phyloP scores from a whole-genome alignment of 2,329 filamentous ascomycete genomes.

The Simplicillium sp. region DNA sequence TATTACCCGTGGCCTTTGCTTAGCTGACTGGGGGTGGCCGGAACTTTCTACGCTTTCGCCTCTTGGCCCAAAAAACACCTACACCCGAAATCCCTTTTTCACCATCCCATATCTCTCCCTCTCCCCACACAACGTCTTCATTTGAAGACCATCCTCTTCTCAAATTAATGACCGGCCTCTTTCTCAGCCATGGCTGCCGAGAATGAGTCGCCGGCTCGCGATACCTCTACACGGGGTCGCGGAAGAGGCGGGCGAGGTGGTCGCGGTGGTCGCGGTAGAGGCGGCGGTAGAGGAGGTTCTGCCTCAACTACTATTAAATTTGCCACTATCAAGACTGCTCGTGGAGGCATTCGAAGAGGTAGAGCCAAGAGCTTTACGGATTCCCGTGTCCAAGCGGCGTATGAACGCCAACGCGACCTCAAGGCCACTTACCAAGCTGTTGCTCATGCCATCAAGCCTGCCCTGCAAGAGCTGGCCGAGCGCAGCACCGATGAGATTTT shows the following conservation, averaged over 20 bases:
- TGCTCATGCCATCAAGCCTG: conserved; percentile 51
- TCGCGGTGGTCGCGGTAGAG: conserved; percentile 10
- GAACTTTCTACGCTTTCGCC: too few relatives aligned
- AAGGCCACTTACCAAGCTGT: conserved; percentile 57
- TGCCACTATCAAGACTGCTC: conserved; percentile 24
- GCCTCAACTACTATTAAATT: conserved; percentile 21
- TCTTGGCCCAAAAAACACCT: too few relatives aligned
- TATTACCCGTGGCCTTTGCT: too few relatives aligned
- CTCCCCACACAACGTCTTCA: conserved; percentile 4
- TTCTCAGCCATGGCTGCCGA: conserved; percentile 24
- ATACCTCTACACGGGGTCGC: conserved; percentile 25
- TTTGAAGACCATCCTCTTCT: conserved; percentile 6
- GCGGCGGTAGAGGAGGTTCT: conserved; percentile 13
- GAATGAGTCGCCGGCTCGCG: conserved; percentile 25
- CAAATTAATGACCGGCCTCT: conserved; percentile 20
- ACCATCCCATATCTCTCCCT: not conserved
- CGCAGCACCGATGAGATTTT: conserved; percentile 48
- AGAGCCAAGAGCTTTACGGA: conserved; percentile 48
- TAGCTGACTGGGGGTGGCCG: too few relatives aligned
- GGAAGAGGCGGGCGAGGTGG: conserved; percentile 7
- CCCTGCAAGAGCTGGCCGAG: conserved; percentile 56
- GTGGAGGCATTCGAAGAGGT: conserved; percentile 32
- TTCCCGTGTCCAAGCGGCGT: conserved; percentile 44
- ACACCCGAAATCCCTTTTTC: not conserved
- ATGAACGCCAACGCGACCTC: conserved; percentile 56